Percentiles rank a stretch among this genome's conserved stretches.
These are phyloP conservation scores for Piper betle DNA, from an alignment of 164 flowering plant species.

Conservation along the genomic window DNA sequence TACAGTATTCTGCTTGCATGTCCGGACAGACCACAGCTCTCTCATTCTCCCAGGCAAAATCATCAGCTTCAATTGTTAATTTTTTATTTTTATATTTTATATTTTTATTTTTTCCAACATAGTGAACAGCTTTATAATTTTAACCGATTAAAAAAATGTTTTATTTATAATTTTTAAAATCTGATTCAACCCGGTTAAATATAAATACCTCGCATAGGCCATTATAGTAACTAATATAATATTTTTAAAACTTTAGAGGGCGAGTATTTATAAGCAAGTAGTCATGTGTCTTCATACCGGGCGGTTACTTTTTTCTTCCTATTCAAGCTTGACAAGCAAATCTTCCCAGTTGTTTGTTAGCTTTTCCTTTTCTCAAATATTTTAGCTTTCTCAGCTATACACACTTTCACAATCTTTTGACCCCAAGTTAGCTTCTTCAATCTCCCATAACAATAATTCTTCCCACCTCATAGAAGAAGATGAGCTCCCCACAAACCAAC, in stretches of 20 bases:
- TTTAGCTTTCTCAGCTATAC: conserved; percentile 2
- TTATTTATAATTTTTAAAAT: too few species aligned
- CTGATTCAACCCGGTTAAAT: too few species aligned
- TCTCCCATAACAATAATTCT: conserved; percentile 10
- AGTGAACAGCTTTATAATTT: too few species aligned
- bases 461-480: conserved; percentile 41
- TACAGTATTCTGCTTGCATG: neutral
- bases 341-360: conserved; percentile 9
- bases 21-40: neutral
- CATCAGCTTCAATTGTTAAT: too few species aligned
- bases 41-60: neutral
- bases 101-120: too few species aligned
- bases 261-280: neutral
- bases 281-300: conserved; percentile 14
- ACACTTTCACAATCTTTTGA: neutral
- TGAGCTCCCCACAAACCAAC: conserved; percentile 25
- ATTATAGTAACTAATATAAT: too few species aligned
- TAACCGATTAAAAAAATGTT: too few species aligned
- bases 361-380: conserved; percentile 9
- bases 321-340: neutral
- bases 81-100: too few species aligned
- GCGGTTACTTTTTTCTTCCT: conserved; percentile 12
- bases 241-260: neutral
- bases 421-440: conserved; percentile 1
- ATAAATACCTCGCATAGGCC: too few species aligned